These are phyloP conservation scores for Elongisporangium senticosum DNA, from an alignment of 352 stramenopile species.

Conservation along the genomic window DNA sequence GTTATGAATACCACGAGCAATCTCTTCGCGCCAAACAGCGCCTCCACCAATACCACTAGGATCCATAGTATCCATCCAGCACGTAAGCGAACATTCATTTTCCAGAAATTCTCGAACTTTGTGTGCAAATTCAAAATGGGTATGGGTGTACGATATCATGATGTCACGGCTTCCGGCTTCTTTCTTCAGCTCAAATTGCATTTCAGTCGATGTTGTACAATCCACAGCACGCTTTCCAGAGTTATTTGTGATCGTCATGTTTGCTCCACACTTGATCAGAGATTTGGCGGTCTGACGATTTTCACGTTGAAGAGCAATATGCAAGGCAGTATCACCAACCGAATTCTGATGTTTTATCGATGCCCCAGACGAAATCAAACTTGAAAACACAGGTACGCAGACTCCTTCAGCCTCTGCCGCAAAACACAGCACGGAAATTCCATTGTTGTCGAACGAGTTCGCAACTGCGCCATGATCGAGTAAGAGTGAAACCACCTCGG, in stretches of 20 bases:
- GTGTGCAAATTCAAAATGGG: slow-evolving; percentile 55
- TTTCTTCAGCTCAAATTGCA: slow-evolving; percentile 76
- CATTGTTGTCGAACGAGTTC: slow-evolving; percentile 37
- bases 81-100: slow-evolving; percentile 50
- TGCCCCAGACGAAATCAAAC: slow-evolving; percentile 33
- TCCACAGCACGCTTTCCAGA: slow-evolving; percentile 64
- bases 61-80: slow-evolving; percentile 84
- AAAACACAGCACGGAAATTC: slow-evolving; percentile 54
- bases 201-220: slow-evolving; percentile 70
- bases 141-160: slow-evolving; percentile 82
- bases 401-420: slow-evolving; percentile 60
- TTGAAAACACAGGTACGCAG: slow-evolving; percentile 31
- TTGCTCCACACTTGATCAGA: slow-evolving; percentile 64
- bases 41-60: slow-evolving; percentile 68
- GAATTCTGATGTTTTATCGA: slow-evolving; percentile 30
- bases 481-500: slow-evolving; percentile 41
- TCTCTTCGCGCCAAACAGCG: slow-evolving; percentile 76
- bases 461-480: slow-evolving; percentile 36
- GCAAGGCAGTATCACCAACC: slow-evolving; percentile 60
- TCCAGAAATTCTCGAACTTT: slow-evolving; percentile 61
- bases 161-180: slow-evolving; percentile 65
- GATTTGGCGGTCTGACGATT: slow-evolving; percentile 61
- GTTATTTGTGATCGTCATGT: slow-evolving; percentile 64
- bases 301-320: slow-evolving; percentile 66
- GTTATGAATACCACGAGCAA: slow-evolving; percentile 70